Conservation (phyloP, 306 rosid genomes). For the Aeschynomene evenia region DNA sequence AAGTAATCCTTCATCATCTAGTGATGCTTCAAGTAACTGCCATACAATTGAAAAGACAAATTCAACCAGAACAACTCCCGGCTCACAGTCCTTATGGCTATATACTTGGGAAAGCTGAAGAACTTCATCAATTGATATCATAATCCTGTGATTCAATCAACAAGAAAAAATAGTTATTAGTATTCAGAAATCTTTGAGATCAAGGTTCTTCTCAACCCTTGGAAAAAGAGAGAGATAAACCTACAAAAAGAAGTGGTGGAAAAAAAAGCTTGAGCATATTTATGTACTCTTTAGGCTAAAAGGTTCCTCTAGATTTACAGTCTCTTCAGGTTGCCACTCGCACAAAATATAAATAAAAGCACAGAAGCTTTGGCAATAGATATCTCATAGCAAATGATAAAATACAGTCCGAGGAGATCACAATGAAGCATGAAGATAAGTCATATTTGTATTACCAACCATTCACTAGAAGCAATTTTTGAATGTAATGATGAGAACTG, state of each 20-base stretch:
- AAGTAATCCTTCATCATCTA: constrained; percentile 83
- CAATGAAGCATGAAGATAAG: constrained; percentile 14
- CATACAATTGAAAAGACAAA: constrained; percentile 74
- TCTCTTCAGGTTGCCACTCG: neutral
- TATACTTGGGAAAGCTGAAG: constrained; percentile 76
- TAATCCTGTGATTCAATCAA: constrained; percentile 61
- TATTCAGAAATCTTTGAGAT: constrained; percentile 5
- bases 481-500: neutral
- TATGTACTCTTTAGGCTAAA: neutral
- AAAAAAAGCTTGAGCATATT: constrained; percentile 25
- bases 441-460: constrained; percentile 4
- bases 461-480: constrained; percentile 8
- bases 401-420: constrained; percentile 3
- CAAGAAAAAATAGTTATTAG: constrained; percentile 20
- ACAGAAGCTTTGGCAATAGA: neutral
- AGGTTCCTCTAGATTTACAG: neutral
- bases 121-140: constrained; percentile 74
- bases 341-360: neutral
- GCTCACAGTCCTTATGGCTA: constrained; percentile 58
- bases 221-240: neutral
- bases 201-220: neutral
- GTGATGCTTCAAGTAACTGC: constrained; percentile 87
- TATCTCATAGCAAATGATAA: constrained; percentile 12
- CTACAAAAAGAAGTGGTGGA: neutral
- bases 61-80: constrained; percentile 76